Percentiles rank a stretch among this genome's conserved stretches.
Conservation (phyloP, 148 eudicot genomes). For the Rhododendron griersonianum region DNA sequence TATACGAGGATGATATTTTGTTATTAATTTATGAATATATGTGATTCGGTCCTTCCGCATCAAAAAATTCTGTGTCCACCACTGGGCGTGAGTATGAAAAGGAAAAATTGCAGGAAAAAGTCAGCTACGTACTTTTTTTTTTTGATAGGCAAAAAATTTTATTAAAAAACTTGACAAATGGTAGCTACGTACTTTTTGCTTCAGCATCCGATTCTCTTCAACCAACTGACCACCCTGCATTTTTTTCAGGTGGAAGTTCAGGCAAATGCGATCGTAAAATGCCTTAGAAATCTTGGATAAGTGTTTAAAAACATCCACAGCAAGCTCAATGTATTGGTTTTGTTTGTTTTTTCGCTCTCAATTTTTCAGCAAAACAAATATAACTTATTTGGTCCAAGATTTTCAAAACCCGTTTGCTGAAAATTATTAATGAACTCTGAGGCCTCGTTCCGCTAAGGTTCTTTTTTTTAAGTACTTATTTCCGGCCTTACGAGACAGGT, state of each 20-base stretch:
- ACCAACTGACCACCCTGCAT: constrained; percentile 40
- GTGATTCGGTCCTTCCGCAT: too few species aligned
- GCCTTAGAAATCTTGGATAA: background rate
- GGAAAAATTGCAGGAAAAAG: background rate
- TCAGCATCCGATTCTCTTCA: constrained; percentile 51
- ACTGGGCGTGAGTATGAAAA: background rate
- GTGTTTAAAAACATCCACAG: background rate
- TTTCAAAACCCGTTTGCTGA: background rate
- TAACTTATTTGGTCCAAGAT: background rate
- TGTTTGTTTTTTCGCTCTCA: background rate
- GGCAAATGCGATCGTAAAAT: background rate
- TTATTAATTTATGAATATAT: too few species aligned
- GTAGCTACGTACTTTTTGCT: constrained; percentile 32
- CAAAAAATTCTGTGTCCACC: too few species aligned
- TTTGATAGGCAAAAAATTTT: too few species aligned
- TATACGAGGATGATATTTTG: too few species aligned
- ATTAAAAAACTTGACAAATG: too few species aligned
- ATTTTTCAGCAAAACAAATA: background rate
- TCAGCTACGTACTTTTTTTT: constrained; percentile 26
- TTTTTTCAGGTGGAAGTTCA: background rate
- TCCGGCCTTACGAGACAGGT: too few species aligned
- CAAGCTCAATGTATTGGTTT: background rate
- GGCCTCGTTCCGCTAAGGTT: too few species aligned
- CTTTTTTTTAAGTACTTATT: too few species aligned
- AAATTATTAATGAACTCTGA: too few species aligned